Evolutionary conservation across 1,284 basidiomycete species (phyloP), one percentile per base, ranked within the genome.

Genomic region (Sporisorium reilianum): DNA sequence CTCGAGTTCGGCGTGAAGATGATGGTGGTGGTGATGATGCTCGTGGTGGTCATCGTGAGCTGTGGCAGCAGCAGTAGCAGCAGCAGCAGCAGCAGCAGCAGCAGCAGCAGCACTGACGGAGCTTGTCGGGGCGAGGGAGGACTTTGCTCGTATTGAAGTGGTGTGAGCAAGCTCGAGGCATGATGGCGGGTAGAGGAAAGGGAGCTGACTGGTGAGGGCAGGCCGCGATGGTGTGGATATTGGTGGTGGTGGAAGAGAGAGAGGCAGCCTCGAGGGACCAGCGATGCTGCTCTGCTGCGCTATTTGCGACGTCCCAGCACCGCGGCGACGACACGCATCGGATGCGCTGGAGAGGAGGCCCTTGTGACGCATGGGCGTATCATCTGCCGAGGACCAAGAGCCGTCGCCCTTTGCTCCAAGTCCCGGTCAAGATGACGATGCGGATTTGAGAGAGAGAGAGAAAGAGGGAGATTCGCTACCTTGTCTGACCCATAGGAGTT

Each of bases 321-420:
- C 18, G 18, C 57, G 48, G 1, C 32, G 48, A 30, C 53, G 25
- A 9, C 41, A 69, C 49, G 67, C 67, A 57, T 73, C 64, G 22
- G 41, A 53, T 41, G 69, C 60, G 57, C 56, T 63, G 52, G 51
- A 56, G 41, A 67, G 45, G 45, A 67, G 38, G 54, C 64, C 34
- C 69, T 66, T 73, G 64, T 73, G 61, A 59, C 60, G 69, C 69
- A 73, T 73, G 56, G 44, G 59, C 49, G 56, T 55, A 53, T 62
- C 69, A 73, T 73, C 59, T 58, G 69, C 52, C 69, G 49, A 66
- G 69, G 64, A 61, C 55, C 45, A 40, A 64, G 61, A 64, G 61
- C 46, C 40, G 32, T 48, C 56, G 53, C 56, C 30, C 32, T n/a
- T n/a, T 49, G 67, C 67, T 60, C 67, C 63, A 50, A 28, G 41